phyloP scores from a whole-genome alignment of 1,284 basidiomycete species.

The Cystobasidium sp. region DNA sequence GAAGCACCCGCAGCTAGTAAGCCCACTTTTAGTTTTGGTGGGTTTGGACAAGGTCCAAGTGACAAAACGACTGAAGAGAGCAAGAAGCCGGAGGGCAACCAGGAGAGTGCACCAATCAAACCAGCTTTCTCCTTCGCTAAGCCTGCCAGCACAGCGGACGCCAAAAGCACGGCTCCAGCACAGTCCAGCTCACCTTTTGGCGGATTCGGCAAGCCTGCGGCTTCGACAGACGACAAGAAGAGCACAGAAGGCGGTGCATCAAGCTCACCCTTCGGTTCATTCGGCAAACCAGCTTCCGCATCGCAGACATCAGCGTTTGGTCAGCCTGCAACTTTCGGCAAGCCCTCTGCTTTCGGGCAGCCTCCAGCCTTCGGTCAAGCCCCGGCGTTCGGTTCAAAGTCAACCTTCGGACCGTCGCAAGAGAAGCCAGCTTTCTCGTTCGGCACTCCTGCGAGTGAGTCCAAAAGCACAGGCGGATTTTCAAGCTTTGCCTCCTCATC shows the following conservation, averaged over 20 bases:
- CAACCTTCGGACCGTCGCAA: neutral
- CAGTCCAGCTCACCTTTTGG: neutral
- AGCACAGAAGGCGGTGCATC: too few relatives aligned
- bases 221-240: neutral
- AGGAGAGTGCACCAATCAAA: neutral
- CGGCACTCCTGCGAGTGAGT: slow-evolving; percentile 11
- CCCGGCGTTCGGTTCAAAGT: neutral
- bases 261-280: neutral
- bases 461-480: slow-evolving; percentile 37
- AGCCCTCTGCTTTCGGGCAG: slow-evolving; percentile 26
- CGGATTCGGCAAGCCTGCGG: neutral
- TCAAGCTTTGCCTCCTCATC: slow-evolving; percentile 25
- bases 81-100: neutral
- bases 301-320: slow-evolving; percentile 27
- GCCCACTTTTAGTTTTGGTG: slow-evolving; percentile 6
- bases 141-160: slow-evolving; percentile 1
- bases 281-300: slow-evolving; percentile 3
- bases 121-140: slow-evolving; percentile 22
- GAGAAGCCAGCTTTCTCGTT: slow-evolving; percentile 42
- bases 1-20: neutral
- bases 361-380: slow-evolving; percentile 21
- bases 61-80: neutral
- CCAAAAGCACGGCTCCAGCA: neutral
- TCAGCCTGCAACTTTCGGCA: slow-evolving; percentile 16
- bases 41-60: neutral